Evolutionary conservation across 805 yeast species (phyloP).

Genomic region (Candida qinlingensis): DNA sequence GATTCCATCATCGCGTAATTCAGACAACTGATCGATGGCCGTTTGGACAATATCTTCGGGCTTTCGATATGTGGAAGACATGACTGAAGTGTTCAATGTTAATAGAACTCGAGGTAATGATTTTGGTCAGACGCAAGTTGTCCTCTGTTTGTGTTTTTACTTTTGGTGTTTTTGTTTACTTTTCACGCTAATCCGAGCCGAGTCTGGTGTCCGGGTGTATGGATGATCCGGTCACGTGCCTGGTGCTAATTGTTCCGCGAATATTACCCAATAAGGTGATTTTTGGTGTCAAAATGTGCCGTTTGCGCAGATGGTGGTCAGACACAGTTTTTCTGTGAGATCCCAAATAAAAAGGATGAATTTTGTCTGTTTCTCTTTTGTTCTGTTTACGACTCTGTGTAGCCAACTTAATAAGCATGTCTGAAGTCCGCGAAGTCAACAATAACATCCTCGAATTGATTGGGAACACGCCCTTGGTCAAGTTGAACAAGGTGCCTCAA

Average conservation of each 20-base stretch:
- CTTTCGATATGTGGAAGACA: background rate
- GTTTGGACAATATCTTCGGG: background rate
- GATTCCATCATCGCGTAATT: background rate
- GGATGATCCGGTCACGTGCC: background rate
- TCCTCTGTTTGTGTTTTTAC: background rate
- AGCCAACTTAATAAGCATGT: background rate
- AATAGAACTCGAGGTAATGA: no score
- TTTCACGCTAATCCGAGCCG: no score
- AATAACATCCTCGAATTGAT: conserved; percentile 60
- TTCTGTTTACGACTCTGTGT: background rate
- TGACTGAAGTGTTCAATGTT: no score
- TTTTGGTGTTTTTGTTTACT: background rate
- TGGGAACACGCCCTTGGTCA: conserved; percentile 81
- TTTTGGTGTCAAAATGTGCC: conserved; percentile 8
- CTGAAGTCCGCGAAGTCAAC: conserved; percentile 8
- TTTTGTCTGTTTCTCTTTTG: background rate
- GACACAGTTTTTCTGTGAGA: background rate
- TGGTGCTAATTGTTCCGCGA: background rate
- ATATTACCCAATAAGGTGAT: background rate
- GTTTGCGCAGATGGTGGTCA: conserved; percentile 5
- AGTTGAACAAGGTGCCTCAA: conserved; percentile 71
- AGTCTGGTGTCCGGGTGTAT: background rate
- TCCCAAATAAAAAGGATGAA: background rate
- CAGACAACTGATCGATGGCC: background rate
- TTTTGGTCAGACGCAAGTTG: no score